Percentiles rank a stretch among this genome's conserved stretches.
phyloP scores from a whole-genome alignment of 192 early-diverging fungal species.

The Linnemannia hyalina region DNA sequence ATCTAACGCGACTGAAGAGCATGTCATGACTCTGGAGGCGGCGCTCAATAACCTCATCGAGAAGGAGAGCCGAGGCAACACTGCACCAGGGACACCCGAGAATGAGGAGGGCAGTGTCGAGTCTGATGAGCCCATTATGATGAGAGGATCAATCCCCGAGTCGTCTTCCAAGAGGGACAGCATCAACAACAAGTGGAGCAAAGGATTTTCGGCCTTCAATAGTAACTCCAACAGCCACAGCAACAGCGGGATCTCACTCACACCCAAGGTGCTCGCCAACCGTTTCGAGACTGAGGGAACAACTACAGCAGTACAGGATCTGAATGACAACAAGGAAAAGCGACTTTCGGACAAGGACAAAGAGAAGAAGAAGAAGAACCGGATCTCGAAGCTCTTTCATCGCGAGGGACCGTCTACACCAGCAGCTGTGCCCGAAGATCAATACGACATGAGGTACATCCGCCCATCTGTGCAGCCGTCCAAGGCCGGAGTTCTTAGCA shows the following conservation, averaged over 20 bases:
- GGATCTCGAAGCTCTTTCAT: conserved; percentile 39
- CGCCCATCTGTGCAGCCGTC: conserved; percentile 31
- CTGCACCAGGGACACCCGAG: background rate
- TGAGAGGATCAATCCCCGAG: conserved; percentile 17
- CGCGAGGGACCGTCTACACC: background rate
- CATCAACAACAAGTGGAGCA: background rate
- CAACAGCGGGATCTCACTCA: conserved; percentile 28
- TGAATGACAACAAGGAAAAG: conserved; percentile 11
- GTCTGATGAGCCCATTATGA: conserved; percentile 25
- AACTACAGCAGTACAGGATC: background rate
- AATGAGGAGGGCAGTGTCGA: conserved; percentile 17
- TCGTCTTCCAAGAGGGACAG: background rate
- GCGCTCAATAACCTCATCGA: conserved; percentile 42
- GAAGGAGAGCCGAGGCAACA: conserved; percentile 11
- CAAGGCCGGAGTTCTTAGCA: conserved; percentile 59
- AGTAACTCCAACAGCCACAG: background rate
- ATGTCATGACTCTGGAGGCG: conserved; percentile 35
- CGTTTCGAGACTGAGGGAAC: conserved; percentile 23
- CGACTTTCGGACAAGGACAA: conserved; percentile 16
- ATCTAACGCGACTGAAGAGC: conserved; percentile 43
- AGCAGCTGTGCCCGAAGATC: background rate
- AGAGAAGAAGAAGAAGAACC: conserved; percentile 20
- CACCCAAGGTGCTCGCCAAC: conserved; percentile 37
- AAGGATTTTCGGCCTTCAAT: background rate
- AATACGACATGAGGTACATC: background rate